Evolutionary conservation across 2,329 filamentous ascomycete genomes (phyloP).

Genomic region (Epichloe typhina): DNA sequence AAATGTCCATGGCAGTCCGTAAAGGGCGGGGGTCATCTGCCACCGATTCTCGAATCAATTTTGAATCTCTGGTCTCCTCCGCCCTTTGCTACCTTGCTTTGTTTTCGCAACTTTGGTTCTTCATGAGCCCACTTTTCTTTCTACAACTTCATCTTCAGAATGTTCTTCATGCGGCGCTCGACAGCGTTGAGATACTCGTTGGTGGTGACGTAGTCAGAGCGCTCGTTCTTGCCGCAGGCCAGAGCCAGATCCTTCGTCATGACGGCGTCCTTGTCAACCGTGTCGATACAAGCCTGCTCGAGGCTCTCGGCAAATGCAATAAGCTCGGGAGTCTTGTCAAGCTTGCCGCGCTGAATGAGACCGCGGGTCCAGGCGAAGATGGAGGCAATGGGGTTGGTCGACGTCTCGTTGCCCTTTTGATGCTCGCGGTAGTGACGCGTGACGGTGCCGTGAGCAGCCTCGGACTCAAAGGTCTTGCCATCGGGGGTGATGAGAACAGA

Average conservation of each 20-base stretch:
- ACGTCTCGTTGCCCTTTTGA: slow-evolving; percentile 91
- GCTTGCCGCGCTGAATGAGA: slow-evolving; percentile 79
- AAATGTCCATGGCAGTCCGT: neutral
- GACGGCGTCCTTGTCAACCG: slow-evolving; percentile 83
- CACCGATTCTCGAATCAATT: neutral
- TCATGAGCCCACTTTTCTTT: neutral
- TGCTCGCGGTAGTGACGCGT: slow-evolving; percentile 98
- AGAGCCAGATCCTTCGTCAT: slow-evolving; percentile 99
- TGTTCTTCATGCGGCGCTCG: slow-evolving; percentile 73
- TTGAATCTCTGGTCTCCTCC: neutral
- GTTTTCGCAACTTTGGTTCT: neutral
- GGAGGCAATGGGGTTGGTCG: slow-evolving; percentile 95
- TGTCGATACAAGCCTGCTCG: slow-evolving; percentile 87
- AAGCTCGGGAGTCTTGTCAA: slow-evolving; percentile 86
- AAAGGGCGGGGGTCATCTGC: neutral
- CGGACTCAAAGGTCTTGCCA: slow-evolving; percentile 92
- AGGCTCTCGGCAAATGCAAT: slow-evolving; percentile 83
- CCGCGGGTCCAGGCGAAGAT: slow-evolving; percentile 99
- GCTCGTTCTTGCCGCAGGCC: slow-evolving; percentile 75
- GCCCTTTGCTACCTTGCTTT: neutral
- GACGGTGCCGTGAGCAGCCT: slow-evolving; percentile 95
- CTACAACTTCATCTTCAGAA: slow-evolving; percentile 66
- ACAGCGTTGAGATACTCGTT: slow-evolving; percentile 85
- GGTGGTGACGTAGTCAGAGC: slow-evolving; percentile 81
- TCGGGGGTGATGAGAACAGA: slow-evolving; percentile 93